Percentiles rank a stretch among this genome's conserved stretches.
Evolutionary conservation across 2,329 filamentous ascomycete species (phyloP).

Genomic region (Aspergillus felis): DNA sequence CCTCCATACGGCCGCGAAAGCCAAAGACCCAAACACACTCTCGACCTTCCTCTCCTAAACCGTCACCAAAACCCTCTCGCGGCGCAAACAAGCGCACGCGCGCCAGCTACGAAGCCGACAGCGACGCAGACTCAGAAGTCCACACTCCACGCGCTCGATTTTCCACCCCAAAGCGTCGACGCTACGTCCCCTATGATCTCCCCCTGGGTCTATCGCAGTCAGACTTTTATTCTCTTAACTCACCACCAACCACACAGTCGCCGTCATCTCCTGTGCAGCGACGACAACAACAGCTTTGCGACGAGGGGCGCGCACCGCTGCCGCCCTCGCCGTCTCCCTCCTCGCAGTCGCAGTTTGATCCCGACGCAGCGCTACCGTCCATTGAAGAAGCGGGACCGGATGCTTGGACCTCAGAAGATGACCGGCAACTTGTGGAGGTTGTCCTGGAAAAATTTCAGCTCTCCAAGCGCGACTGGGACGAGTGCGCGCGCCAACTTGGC

Average conservation of each 20-base stretch:
- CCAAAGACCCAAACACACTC: slow-evolving; percentile 1
- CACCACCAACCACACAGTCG: slow-evolving; percentile 30
- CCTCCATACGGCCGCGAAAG: slow-evolving; percentile 29
- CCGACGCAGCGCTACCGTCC: slow-evolving; percentile 34
- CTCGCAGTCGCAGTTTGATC: slow-evolving; percentile 16
- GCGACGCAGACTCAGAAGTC: slow-evolving; percentile 12
- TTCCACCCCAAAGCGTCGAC: slow-evolving; percentile 45
- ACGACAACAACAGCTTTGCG: slow-evolving; percentile 9
- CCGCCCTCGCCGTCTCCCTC: slow-evolving; percentile 1
- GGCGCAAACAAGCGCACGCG: slow-evolving; percentile 40
- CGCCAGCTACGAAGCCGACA: slow-evolving; percentile 24
- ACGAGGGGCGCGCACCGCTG: slow-evolving; percentile 5
- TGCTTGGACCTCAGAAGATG: slow-evolving; percentile 39
- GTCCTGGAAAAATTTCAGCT: slow-evolving; percentile 44
- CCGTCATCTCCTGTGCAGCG: slow-evolving; percentile 24
- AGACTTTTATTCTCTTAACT: slow-evolving; percentile 43
- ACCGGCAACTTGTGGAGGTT: slow-evolving; percentile 39
- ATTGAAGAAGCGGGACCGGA: slow-evolving; percentile 26
- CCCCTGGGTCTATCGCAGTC: slow-evolving; percentile 41
- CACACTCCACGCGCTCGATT: slow-evolving; percentile 20
- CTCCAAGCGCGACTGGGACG: slow-evolving; percentile 43
- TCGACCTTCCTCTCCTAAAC: slow-evolving; percentile 17
- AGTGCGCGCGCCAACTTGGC: slow-evolving; percentile 42
- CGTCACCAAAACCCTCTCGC: slow-evolving; percentile 24
- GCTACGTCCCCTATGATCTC: slow-evolving; percentile 40